These are phyloP conservation scores for Flammula alnicola DNA, from an alignment of 1,284 basidiomycete species.

Conservation along the genomic window DNA sequence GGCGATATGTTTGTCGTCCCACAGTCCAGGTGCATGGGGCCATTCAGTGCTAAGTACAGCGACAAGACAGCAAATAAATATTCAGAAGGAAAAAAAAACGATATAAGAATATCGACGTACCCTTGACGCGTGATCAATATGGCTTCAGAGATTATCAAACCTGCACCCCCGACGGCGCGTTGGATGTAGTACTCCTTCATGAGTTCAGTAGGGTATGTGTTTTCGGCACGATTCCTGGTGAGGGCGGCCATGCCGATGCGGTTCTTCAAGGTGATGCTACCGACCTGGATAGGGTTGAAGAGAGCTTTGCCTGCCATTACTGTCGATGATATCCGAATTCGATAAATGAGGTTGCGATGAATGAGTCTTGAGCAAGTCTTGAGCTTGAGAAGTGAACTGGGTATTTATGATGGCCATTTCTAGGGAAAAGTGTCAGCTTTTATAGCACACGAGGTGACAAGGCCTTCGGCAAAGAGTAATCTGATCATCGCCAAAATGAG, in stretches of 20 bases:
- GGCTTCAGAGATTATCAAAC: conserved; percentile 50
- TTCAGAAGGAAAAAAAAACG: background rate
- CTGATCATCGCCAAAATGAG: too few species aligned
- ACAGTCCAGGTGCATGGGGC: conserved; percentile 45
- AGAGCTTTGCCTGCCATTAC: conserved; percentile 24
- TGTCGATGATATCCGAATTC: too few species aligned
- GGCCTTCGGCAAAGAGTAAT: too few species aligned
- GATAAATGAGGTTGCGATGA: too few species aligned
- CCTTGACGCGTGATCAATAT: conserved; percentile 45
- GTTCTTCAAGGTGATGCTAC: conserved; percentile 35
- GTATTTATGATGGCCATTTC: background rate
- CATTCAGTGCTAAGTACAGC: conserved; percentile 39
- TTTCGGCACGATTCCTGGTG: conserved; percentile 37
- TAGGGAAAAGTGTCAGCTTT: background rate
- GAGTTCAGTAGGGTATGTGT: conserved; percentile 39
- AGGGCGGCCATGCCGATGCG: conserved; percentile 40
- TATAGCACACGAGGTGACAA: too few species aligned
- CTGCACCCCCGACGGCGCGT: conserved; percentile 43
- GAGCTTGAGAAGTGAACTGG: background rate
- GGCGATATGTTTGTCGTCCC: conserved; percentile 39
- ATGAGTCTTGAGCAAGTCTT: too few species aligned
- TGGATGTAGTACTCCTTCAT: conserved; percentile 52
- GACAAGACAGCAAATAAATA: background rate
- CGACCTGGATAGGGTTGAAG: conserved; percentile 38
- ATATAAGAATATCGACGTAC: conserved; percentile 24